Conservation (phyloP, 2,329 filamentous ascomycete species). For the Aplosporella prunicola region DNA sequence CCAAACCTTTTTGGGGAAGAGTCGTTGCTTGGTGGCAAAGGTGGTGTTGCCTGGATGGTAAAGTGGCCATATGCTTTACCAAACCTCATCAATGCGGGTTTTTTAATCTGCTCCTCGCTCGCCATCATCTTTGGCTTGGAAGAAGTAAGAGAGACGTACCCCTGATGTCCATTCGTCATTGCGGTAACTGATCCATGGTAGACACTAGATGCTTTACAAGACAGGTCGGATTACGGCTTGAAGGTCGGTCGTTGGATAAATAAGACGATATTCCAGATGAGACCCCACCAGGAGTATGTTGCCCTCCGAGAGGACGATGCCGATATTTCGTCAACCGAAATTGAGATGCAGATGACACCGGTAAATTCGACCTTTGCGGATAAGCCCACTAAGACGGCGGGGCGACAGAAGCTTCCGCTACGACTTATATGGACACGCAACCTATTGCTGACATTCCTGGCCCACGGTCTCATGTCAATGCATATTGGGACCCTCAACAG, state of each 20-base stretch:
- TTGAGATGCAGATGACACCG: constrained; percentile 2
- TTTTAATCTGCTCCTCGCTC: constrained; percentile 47
- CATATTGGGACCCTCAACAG: constrained; percentile 42
- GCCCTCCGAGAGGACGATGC: constrained; percentile 17
- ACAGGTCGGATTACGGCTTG: constrained; percentile 33
- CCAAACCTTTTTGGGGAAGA: constrained; percentile 54
- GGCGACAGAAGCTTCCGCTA: constrained; percentile 33
- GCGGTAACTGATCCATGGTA: constrained; percentile 6
- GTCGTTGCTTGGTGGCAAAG: constrained; percentile 45
- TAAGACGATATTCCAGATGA: constrained; percentile 22
- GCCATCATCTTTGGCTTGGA: constrained; percentile 56
- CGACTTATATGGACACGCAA: constrained; percentile 39
- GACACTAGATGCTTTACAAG: constrained; percentile 33
- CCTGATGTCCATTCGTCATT: not conserved
- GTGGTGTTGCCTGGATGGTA: constrained; percentile 55
- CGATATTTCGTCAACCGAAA: constrained; percentile 4
- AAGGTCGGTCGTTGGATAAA: constrained; percentile 30
- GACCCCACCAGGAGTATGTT: constrained; percentile 21
- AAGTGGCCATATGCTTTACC: constrained; percentile 61
- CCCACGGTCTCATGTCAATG: constrained; percentile 37
- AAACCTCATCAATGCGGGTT: constrained; percentile 55
- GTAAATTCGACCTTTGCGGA: not conserved
- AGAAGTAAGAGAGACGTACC: constrained; percentile 33
- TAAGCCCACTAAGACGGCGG: constrained; percentile 12
- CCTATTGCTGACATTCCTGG: constrained; percentile 33